A percentile compares a stretch with the other conserved stretches of the same genome.
phyloP scores from a whole-genome alignment of 1,139 yeast genomes.

The Chernovozyma aurita region DNA sequence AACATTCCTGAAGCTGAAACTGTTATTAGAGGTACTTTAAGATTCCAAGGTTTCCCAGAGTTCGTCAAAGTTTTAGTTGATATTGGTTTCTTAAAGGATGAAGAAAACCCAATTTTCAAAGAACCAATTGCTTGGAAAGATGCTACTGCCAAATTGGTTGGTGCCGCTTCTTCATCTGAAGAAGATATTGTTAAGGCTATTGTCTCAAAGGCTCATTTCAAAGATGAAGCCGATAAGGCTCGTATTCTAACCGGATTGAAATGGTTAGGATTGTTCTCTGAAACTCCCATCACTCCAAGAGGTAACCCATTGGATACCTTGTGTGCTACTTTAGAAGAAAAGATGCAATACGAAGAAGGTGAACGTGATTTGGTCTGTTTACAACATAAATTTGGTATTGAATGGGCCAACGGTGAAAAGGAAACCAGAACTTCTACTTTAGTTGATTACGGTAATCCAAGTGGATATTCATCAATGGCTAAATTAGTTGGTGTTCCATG shows the following conservation, averaged over 20 bases:
- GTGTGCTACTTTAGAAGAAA: constrained; percentile 91
- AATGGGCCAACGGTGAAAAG: constrained; percentile 87
- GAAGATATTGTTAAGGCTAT: constrained; percentile 73
- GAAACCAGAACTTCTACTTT: constrained; percentile 94
- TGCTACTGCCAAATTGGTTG: constrained; percentile 72
- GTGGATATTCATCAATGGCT: constrained; percentile 98
- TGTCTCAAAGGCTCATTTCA: constrained; percentile 74
- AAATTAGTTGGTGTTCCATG: constrained; percentile 98
- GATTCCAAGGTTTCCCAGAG: constrained; percentile 99
- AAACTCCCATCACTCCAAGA: constrained; percentile 72
- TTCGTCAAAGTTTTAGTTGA: constrained; percentile 93
- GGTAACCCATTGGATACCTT: constrained; percentile 93
- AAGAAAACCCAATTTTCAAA: constrained; percentile 54
- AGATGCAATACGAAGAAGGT: constrained; percentile 93
- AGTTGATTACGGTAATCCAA: constrained; percentile 89
- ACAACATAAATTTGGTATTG: constrained; percentile 97
- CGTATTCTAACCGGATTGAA: constrained; percentile 84
- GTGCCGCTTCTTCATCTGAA: constrained; percentile 66
- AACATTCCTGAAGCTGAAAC: constrained; percentile 96
- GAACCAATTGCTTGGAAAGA: constrained; percentile 78
- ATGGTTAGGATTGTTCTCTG: constrained; percentile 92
- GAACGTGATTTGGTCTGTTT: constrained; percentile 94
- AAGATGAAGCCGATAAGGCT: constrained; percentile 75
- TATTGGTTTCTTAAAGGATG: constrained; percentile 85
- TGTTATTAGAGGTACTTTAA: constrained; percentile 91